These are phyloP conservation scores for Linnemannia exigua DNA, from an alignment of 192 early-diverging fungal species.

Conservation along the genomic window DNA sequence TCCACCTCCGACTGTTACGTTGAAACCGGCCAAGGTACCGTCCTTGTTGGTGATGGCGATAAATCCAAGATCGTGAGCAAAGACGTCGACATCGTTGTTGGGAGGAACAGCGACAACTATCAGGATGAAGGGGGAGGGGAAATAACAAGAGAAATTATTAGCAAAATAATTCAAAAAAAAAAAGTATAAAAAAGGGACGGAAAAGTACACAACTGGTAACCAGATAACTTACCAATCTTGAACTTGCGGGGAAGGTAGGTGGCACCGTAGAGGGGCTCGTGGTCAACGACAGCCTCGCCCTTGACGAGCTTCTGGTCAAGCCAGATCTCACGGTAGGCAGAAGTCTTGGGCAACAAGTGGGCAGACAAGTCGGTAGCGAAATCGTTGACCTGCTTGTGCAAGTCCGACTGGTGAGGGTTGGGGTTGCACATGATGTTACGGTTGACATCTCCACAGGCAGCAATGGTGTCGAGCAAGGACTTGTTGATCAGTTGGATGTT, in stretches of 20 bases:
- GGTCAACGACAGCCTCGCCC: constrained; percentile 83
- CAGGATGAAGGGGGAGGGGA: not conserved
- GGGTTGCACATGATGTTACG: constrained; percentile 96
- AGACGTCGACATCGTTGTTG: constrained; percentile 96
- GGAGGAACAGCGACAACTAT: constrained; percentile 91
- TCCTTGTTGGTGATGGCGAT: constrained; percentile 89
- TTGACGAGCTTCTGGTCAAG: constrained; percentile 91
- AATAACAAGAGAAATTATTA: not conserved
- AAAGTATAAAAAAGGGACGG: not conserved
- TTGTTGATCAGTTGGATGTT: constrained; percentile 95
- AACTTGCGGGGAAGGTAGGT: constrained; percentile 97
- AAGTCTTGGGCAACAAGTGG: constrained; percentile 88
- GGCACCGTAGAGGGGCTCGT: constrained; percentile 93
- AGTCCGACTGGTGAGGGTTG: constrained; percentile 82
- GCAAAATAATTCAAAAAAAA: not conserved
- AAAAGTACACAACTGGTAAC: not conserved
- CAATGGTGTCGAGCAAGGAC: constrained; percentile 91
- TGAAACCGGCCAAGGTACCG: constrained; percentile 88
- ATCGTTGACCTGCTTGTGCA: constrained; percentile 84
- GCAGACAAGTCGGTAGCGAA: constrained; percentile 79
- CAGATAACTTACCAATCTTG: constrained; percentile 79
- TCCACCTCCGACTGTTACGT: constrained; percentile 95
- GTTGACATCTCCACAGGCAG: constrained; percentile 98
- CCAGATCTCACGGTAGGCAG: constrained; percentile 98
- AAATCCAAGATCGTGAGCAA: constrained; percentile 95